phyloP scores from a whole-genome alignment of 2,329 filamentous ascomycete species.

The Mycogone perniciosa region DNA sequence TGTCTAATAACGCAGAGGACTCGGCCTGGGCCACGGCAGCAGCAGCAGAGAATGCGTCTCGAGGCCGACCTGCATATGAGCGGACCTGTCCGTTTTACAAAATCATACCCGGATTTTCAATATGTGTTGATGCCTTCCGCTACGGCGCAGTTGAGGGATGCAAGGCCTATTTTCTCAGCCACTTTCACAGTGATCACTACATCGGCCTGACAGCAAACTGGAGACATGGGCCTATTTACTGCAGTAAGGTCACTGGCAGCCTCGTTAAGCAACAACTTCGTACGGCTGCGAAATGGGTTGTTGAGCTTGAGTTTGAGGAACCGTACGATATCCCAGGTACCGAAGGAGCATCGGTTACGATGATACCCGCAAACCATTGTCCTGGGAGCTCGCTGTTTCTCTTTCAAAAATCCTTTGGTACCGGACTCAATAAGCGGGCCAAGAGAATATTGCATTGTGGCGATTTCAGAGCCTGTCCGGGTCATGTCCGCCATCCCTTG shows the following conservation, averaged over 20 bases:
- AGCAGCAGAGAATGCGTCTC: conserved; percentile 66
- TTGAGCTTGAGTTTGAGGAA: conserved; percentile 79
- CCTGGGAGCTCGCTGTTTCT: conserved; percentile 91
- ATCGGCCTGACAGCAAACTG: conserved; percentile 82
- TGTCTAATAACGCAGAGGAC: conserved; percentile 88
- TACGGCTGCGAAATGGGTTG: conserved; percentile 79
- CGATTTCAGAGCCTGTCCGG: conserved; percentile 86
- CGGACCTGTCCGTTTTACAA: conserved; percentile 98
- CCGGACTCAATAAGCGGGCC: conserved; percentile 50
- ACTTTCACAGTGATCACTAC: conserved; percentile 98
- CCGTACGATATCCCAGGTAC: conserved; percentile 74
- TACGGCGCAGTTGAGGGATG: conserved; percentile 92
- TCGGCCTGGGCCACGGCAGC: conserved; percentile 84
- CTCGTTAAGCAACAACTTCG: conserved; percentile 79
- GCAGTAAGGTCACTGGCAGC: conserved; percentile 86
- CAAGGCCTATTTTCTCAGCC: conserved; percentile 91
- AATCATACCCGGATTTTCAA: conserved; percentile 86
- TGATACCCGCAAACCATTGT: conserved; percentile 96
- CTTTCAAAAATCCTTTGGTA: conserved; percentile 71
- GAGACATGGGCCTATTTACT: conserved; percentile 93
- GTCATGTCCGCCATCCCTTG: conserved; percentile 75
- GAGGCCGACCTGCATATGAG: conserved; percentile 80
- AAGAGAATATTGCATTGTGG: conserved; percentile 91
- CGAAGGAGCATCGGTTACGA: conserved; percentile 77
- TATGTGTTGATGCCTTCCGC: conserved; percentile 92